Evolutionary conservation across 2,329 filamentous ascomycete genomes (phyloP), one percentile per base, ranked within the genome.

Genomic region (Didymella lethalis): DNA sequence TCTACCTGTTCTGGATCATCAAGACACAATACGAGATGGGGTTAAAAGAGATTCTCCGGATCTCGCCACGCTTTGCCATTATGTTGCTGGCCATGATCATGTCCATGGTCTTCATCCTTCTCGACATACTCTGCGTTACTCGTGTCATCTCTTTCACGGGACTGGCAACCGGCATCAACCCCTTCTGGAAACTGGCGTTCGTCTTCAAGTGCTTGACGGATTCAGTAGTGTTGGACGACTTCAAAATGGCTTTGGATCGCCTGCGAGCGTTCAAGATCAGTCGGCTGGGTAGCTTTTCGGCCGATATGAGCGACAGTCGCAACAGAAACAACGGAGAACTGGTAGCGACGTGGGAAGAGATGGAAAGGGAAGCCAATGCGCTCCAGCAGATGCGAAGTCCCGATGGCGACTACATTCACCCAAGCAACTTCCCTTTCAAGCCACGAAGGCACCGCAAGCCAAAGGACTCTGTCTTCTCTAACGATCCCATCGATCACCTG

Each of bases 121-220:
- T 88, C 54, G 88, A 90, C 66, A 82, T 88, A 12, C 78, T 85
- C 16, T 84, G 85, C 10, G 87, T 89, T 0, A 85, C 86, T 0
- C 75, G 78, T 3, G 82, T 78, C 0, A 78, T 87, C 25, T 68
- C 67, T 18, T 65, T 72, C 4, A 47, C 64, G 3, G 68, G 69
- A 5, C 58, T 75, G 1, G 75, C 79, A 0, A 83, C 83, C 7
- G 85, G 85, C n/a, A 84, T 89, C 65, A 87, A 89, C 66, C 86
- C 86, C 0, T 89, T 88, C 71, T 89, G 86, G 86, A 87, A 85
- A 80, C 69, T 88, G 11, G 82, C 84, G 0, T 85, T 88, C 45
- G 83, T 88, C 23, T 88, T 88, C 80, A 89, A 89, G 74, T 89
- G 87, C 61, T 80, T 89, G 46, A 88, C 86, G 20, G 87, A 90